Conservation (phyloP, 306 rosid species). For the Quercus gilva region DNA sequence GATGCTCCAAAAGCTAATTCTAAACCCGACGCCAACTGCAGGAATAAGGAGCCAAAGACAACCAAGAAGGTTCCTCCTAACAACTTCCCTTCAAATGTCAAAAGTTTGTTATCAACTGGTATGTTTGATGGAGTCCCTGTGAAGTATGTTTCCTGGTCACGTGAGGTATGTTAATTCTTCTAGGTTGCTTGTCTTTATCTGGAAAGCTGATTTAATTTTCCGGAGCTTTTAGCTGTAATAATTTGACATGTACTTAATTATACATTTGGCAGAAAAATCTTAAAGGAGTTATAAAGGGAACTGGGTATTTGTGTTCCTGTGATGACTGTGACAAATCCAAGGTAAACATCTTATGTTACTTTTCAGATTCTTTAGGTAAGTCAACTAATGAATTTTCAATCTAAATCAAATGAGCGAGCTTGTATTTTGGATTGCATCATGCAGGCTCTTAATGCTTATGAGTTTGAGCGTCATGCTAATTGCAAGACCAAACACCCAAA, state of each 20-base stretch:
- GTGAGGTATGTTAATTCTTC: constrained; percentile 56
- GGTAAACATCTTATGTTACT: constrained; percentile 42
- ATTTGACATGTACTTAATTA: constrained; percentile 14
- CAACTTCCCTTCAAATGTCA: constrained; percentile 94
- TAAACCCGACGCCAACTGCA: constrained; percentile 40
- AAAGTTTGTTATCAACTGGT: constrained; percentile 91
- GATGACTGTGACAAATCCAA: constrained; percentile 67
- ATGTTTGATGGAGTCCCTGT: constrained; percentile 90
- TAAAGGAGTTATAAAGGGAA: constrained; percentile 73
- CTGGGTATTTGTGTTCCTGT: constrained; percentile 90
- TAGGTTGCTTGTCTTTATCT: constrained; percentile 14
- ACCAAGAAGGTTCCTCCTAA: constrained; percentile 74
- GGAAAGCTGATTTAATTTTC: constrained; percentile 12
- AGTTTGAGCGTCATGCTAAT: constrained; percentile 93
- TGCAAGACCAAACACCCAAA: constrained; percentile 97
- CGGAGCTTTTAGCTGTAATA: neutral
- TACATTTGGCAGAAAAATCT: constrained; percentile 66
- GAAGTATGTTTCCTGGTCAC: constrained; percentile 89
- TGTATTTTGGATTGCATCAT: constrained; percentile 31
- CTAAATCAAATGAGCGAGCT: constrained; percentile 24
- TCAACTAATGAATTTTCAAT: neutral
- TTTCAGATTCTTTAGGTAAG: constrained; percentile 14
- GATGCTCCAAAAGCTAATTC: constrained; percentile 35
- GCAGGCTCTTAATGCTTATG: constrained; percentile 95
- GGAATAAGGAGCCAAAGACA: constrained; percentile 67